Percentiles rank a stretch among this genome's conserved stretches.
phyloP scores from a whole-genome alignment of 306 rosid genomes.

The Inga oerstediana region DNA sequence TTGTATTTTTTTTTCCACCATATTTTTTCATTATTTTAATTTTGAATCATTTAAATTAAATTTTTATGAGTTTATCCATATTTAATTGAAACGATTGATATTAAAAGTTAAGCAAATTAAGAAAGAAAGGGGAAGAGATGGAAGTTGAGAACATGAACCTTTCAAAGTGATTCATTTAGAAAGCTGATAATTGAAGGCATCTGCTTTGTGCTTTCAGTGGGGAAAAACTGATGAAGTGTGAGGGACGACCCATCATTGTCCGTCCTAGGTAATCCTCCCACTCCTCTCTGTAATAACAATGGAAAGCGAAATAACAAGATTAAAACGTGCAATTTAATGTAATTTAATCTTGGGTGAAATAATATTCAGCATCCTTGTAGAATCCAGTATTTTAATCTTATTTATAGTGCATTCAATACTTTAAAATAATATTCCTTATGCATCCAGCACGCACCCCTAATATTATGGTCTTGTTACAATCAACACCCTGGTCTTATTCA shows the following conservation, averaged over 20 bases:
- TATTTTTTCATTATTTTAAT: too few species aligned
- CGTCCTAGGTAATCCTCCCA: conserved; percentile 41
- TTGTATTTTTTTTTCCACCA: too few species aligned
- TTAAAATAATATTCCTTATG: too few species aligned
- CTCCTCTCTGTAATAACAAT: background rate
- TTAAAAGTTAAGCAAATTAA: too few species aligned
- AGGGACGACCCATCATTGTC: conserved; percentile 45
- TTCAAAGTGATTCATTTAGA: conserved; percentile 1
- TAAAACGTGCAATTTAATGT: background rate
- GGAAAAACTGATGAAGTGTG: conserved; percentile 8
- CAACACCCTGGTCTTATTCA: too few species aligned
- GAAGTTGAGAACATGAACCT: background rate
- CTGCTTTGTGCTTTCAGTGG: conserved; percentile 19
- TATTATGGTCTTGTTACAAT: too few species aligned
- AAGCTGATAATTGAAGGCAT: conserved; percentile 39
- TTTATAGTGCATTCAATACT: too few species aligned
- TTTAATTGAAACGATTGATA: too few species aligned
- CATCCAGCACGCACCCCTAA: too few species aligned
- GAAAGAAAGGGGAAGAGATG: background rate
- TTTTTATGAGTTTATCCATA: background rate
- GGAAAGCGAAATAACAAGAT: background rate
- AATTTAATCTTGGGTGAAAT: background rate
- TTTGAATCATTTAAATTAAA: too few species aligned
- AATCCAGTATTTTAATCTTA: too few species aligned
- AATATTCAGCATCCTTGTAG: too few species aligned